phyloP scores from a whole-genome alignment of 2,329 filamentous ascomycete genomes.

The Clonostachys sp. region DNA sequence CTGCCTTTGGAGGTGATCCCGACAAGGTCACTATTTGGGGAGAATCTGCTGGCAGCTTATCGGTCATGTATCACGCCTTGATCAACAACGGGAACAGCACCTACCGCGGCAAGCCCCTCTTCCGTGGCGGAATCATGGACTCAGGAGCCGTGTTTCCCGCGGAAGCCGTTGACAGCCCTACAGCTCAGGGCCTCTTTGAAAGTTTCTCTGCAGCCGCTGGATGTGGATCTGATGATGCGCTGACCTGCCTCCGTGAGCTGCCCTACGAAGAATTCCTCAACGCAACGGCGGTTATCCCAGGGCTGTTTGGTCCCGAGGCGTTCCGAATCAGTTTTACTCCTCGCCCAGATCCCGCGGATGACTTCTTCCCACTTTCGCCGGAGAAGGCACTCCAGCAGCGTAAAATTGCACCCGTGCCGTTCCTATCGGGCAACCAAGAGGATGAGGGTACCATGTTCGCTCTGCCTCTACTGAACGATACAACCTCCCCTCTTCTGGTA shows the following conservation, averaged over 20 bases:
- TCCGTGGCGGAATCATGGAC: constrained; percentile 63
- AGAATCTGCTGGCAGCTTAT: constrained; percentile 54
- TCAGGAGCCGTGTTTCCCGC: constrained; percentile 46
- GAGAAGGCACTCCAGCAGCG: constrained; percentile 41
- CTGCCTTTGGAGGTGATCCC: constrained; percentile 61
- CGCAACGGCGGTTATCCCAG: constrained; percentile 54
- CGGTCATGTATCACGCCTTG: constrained; percentile 57
- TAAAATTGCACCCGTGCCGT: constrained; percentile 51
- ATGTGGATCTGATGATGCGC: constrained; percentile 33
- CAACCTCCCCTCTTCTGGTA: constrained; percentile 44
- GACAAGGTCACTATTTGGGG: constrained; percentile 62
- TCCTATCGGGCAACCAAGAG: constrained; percentile 61
- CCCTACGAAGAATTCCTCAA: constrained; percentile 46
- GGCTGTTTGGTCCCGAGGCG: constrained; percentile 48
- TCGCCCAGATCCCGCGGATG: constrained; percentile 47
- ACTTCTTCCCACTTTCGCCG: constrained; percentile 43
- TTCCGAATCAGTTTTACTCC: constrained; percentile 57
- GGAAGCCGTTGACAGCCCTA: constrained; percentile 46
- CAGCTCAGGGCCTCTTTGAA: constrained; percentile 52
- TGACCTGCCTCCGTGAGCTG: constrained; percentile 50
- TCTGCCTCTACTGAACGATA: constrained; percentile 54
- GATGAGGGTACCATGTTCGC: constrained; percentile 64
- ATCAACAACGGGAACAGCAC: constrained; percentile 57
- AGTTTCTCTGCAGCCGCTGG: constrained; percentile 51
- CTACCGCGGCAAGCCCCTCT: constrained; percentile 49